Evolutionary conservation across 2,329 filamentous ascomycete genomes (phyloP), one percentile per base, ranked within the genome.

Genomic region (Cladophialophora chaetospira): DNA sequence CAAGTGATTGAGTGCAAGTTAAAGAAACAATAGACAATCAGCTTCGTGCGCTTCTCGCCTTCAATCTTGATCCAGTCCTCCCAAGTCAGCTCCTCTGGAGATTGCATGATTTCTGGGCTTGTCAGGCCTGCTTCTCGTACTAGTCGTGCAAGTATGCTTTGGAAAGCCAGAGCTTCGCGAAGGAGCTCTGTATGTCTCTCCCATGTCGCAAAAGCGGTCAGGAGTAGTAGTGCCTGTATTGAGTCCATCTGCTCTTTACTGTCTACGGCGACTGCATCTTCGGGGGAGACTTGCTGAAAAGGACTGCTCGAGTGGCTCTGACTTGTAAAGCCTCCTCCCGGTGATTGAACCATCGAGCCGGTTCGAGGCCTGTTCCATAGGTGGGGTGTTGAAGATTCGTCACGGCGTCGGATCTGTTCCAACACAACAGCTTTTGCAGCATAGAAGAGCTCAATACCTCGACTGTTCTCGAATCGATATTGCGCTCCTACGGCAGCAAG

Each of bases 1-100:
- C 84, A 85, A 63, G 82, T 82, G 52, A 85, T 82, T 29, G 79
- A 82, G 60, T 85, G 82, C 1, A 85, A 73, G 63, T 84, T 84
- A 57, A 82, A 81, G 63, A 84, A 77, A 68, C 80, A 77, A 67
- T 83, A 79, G 57, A 82, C 78, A 57, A 82, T 79, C 51, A 82
- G 72, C 65, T 83, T 81, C 17, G 80, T 83, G 53, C 80, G 75
- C 63, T 77, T 75, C 55, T 76, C 77, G 1, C 77, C 77, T 69
- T 84, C 82, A 48, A 74, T 72, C n/a, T 73, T 72, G 17, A 79
- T 69, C 82, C 81, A 84, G 17, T 80, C 76, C 57, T 75, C 70
- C 79, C 79, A 82, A 19, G 70, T 71, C 31, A 83, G 78, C 23
- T 80, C 61, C 42, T 65, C 60, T 15, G 65, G 48, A 5, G 58